Evolutionary conservation across 192 early-diverging fungal genomes (phyloP).

Genomic region (Coemansia sp.): DNA sequence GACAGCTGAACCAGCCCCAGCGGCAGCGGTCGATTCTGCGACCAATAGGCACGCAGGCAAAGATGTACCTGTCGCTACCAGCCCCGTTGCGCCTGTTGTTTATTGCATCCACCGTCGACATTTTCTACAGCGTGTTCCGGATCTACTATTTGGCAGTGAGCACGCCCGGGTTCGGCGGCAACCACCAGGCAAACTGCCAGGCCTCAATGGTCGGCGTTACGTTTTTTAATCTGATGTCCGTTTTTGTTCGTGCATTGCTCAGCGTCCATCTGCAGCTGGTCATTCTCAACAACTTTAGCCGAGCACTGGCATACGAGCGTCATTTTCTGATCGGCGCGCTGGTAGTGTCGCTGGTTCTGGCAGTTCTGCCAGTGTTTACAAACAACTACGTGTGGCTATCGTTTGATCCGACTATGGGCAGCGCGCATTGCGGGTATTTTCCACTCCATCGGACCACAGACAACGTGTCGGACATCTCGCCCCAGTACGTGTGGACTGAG

Average conservation of each 20-base stretch:
- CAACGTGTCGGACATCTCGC: background rate
- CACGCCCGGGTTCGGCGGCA: conserved; percentile 30
- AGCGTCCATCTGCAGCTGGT: conserved; percentile 45
- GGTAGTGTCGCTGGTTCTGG: conserved; percentile 17
- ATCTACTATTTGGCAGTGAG: conserved; percentile 34
- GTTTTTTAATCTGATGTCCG: conserved; percentile 43
- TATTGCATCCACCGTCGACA: conserved; percentile 42
- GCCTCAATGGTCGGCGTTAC: conserved; percentile 39
- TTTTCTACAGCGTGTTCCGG: conserved; percentile 39
- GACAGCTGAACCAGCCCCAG: conserved; percentile 2
- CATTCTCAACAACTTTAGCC: conserved; percentile 25
- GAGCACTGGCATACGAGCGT: conserved; percentile 31
- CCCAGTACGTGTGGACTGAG: conserved; percentile 14
- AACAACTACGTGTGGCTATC: conserved; percentile 40
- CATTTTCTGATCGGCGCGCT: conserved; percentile 28
- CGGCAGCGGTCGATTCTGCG: conserved; percentile 29
- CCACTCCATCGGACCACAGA: conserved; percentile 22
- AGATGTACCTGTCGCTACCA: conserved; percentile 39
- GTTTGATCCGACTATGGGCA: conserved; percentile 34
- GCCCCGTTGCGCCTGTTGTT: conserved; percentile 37
- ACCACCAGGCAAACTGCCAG: conserved; percentile 34
- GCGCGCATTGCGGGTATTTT: conserved; percentile 43
- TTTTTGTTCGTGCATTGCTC: conserved; percentile 42
- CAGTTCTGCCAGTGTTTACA: conserved; percentile 30
- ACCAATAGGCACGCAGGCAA: conserved; percentile 38